Evolutionary conservation across 1,284 basidiomycete species (phyloP).

Genomic region (Ustilago shanxiensis): DNA sequence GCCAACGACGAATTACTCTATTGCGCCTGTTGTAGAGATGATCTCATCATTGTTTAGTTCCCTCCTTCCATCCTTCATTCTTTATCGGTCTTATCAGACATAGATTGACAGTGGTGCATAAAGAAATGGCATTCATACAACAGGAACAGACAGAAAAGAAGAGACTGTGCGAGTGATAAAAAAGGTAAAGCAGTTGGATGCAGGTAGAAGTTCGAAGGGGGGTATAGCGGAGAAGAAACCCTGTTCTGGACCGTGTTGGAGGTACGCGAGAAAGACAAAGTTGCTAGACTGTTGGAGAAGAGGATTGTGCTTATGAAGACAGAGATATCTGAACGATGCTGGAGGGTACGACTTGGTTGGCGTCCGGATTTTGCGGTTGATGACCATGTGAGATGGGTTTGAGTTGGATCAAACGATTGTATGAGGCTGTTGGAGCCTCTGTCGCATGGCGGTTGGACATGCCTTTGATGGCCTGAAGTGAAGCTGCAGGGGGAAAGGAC

Average conservation of each 20-base stretch:
- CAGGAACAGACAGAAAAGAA: conserved; percentile 6
- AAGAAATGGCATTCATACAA: conserved; percentile 12
- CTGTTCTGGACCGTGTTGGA: conserved; percentile 31
- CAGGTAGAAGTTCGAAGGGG: not conserved
- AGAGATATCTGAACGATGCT: not conserved
- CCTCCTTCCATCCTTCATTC: too few relatives aligned
- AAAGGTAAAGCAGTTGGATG: not conserved
- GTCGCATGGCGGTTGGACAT: not conserved
- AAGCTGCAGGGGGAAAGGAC: not conserved
- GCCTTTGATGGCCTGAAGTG: not conserved
- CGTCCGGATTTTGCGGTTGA: not conserved
- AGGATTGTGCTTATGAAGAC: not conserved
- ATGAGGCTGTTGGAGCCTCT: conserved; percentile 42
- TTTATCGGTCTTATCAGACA: too few relatives aligned
- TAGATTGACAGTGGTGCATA: too few relatives aligned
- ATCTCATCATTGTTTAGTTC: conserved; percentile 50
- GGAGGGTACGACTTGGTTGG: too few relatives aligned
- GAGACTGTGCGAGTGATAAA: not conserved
- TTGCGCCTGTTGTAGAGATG: conserved; percentile 50
- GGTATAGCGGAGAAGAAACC: conserved; percentile 18
- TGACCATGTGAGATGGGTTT: conserved; percentile 1
- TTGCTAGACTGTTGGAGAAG: not conserved
- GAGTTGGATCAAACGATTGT: conserved; percentile 26
- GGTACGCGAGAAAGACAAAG: conserved; percentile 6
- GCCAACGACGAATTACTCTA: conserved; percentile 53